Conservation (phyloP, 108 stramenopile genomes). For the Nitzschia inconspicua region DNA sequence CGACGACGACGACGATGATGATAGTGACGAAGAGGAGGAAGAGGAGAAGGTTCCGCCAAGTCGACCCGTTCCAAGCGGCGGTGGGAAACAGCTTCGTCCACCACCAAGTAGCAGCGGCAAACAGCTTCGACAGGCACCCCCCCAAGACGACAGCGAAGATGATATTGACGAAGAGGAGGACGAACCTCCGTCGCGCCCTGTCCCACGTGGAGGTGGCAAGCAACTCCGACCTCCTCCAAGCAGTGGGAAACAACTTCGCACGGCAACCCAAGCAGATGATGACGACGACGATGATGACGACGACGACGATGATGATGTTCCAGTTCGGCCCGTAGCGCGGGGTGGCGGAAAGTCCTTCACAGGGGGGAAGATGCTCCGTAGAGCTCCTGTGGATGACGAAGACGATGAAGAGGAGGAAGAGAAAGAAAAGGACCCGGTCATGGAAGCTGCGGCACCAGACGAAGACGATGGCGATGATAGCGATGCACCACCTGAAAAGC, state of each 20-base stretch:
- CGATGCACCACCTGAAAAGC: background rate
- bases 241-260: conserved; percentile 20
- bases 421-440: conserved; percentile 1
- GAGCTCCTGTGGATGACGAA: conserved; percentile 24
- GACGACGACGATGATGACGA: conserved; percentile 34
- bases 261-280: conserved; percentile 12
- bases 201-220: conserved; percentile 43
- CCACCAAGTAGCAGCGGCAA: conserved; percentile 24
- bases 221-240: conserved; percentile 50
- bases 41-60: conserved; percentile 5
- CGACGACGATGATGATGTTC: conserved; percentile 24
- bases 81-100: conserved; percentile 60
- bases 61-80: conserved; percentile 27
- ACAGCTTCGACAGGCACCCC: background rate
- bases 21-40: conserved; percentile 29
- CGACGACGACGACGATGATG: conserved; percentile 36
- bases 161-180: conserved; percentile 47
- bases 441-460: conserved; percentile 16
- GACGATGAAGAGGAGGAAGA: conserved; percentile 28
- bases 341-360: conserved; percentile 62
- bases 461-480: conserved; percentile 8
- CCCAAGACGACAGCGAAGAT: conserved; percentile 41
- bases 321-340: conserved; percentile 31
- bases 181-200: conserved; percentile 15
- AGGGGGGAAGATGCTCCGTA: conserved; percentile 16